phyloP scores from a whole-genome alignment of 345 rosid genomes.

The Jatropha curcas region DNA sequence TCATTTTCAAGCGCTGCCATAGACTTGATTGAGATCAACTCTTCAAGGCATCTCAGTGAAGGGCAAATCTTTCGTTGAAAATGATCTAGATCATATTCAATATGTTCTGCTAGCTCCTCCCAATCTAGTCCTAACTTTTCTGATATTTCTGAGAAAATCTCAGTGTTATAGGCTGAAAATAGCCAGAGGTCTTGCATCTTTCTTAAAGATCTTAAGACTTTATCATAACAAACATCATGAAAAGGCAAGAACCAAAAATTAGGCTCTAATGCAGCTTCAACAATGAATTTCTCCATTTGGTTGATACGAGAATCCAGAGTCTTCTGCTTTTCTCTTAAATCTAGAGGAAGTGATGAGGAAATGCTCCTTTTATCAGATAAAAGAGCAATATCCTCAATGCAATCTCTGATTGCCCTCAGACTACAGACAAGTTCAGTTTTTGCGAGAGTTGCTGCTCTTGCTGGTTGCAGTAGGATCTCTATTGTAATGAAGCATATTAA shows the following conservation, averaged over 20 bases:
- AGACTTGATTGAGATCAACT: slow-evolving; percentile 34
- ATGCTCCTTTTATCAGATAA: slow-evolving; percentile 26
- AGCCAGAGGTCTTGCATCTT: slow-evolving; percentile 46
- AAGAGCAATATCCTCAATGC: slow-evolving; percentile 30
- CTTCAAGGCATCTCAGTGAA: slow-evolving; percentile 46
- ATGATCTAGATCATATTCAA: slow-evolving; percentile 40
- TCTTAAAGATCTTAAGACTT: slow-evolving; percentile 42
- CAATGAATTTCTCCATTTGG: slow-evolving; percentile 35
- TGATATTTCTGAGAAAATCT: slow-evolving; percentile 36
- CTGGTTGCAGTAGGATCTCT: slow-evolving; percentile 49
- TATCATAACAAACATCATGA: slow-evolving; percentile 37
- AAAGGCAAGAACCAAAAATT: slow-evolving; percentile 55
- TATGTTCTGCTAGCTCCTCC: slow-evolving; percentile 33
- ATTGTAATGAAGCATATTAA: slow-evolving; percentile 48
- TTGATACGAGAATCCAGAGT: slow-evolving; percentile 36
- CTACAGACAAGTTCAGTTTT: slow-evolving; percentile 42
- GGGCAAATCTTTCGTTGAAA: slow-evolving; percentile 40
- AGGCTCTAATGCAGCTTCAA: slow-evolving; percentile 59
- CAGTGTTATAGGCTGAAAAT: slow-evolving; percentile 35
- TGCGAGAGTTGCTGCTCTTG: slow-evolving; percentile 60
- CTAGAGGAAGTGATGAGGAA: slow-evolving; percentile 23
- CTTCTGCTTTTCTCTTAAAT: slow-evolving; percentile 35
- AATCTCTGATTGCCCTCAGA: slow-evolving; percentile 31
- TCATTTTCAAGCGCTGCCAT: slow-evolving; percentile 27
- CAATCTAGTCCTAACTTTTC: slow-evolving; percentile 26